Evolutionary conservation across 1,139 yeast species (phyloP).

Genomic region (Geotrichum citri-aurantii): DNA sequence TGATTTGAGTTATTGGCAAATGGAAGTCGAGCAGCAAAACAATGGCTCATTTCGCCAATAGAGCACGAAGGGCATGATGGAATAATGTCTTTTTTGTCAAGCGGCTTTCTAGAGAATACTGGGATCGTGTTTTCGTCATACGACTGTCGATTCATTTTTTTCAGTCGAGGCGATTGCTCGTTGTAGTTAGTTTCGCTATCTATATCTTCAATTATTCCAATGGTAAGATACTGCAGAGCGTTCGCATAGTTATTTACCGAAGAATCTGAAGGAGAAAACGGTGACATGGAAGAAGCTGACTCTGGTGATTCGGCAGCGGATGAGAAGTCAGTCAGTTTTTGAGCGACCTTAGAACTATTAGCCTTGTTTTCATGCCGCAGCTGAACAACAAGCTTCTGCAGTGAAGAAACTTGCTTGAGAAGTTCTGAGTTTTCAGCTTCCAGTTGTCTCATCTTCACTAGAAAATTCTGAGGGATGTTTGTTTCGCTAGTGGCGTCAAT

Average conservation of each 20-base stretch:
- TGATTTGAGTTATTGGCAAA: constrained; percentile 15
- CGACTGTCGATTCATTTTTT: background rate
- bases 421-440: constrained; percentile 16
- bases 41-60: constrained; percentile 20
- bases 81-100: constrained; percentile 9
- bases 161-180: background rate
- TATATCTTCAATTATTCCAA: constrained; percentile 17
- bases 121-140: constrained; percentile 11
- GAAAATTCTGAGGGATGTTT: constrained; percentile 2
- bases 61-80: constrained; percentile 19
- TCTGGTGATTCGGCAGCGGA: constrained; percentile 5
- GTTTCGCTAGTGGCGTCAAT: constrained; percentile 11
- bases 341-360: background rate
- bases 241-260: constrained; percentile 16
- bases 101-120: constrained; percentile 17
- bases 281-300: constrained; percentile 4
- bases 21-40: constrained; percentile 19
- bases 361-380: constrained; percentile 6
- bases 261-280: constrained; percentile 2
- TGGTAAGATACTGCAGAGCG: constrained; percentile 15
- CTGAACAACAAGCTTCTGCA: constrained; percentile 12
- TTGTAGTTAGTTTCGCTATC: background rate
- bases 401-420: constrained; percentile 13
- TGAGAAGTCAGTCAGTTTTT: background rate
- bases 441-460: constrained; percentile 4